A percentile compares a stretch with the other conserved stretches of the same genome.
These are phyloP conservation scores for Coelastrella sp. DNA, from an alignment of 139 green algal species.

Conservation along the genomic window DNA sequence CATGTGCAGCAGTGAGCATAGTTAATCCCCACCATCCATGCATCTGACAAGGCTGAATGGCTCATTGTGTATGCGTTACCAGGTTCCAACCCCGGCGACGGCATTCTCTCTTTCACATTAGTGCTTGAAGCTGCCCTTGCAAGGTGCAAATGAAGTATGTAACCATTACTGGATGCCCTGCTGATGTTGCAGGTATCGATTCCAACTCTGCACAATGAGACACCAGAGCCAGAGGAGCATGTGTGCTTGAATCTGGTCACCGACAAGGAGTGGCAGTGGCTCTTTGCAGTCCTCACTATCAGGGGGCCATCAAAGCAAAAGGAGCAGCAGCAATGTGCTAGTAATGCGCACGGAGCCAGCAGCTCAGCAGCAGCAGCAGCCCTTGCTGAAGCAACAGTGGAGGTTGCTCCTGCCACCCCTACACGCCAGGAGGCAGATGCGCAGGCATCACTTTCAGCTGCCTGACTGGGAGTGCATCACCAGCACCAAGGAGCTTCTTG, in stretches of 20 bases:
- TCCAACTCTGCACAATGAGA: background rate
- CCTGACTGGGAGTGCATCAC: background rate
- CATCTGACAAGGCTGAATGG: no score
- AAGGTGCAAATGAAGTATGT: background rate
- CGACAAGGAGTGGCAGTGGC: slow-evolving; percentile 43
- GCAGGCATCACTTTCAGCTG: background rate
- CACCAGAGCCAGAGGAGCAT: background rate
- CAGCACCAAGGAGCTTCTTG: background rate
- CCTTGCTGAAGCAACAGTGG: background rate
- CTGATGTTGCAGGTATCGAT: background rate
- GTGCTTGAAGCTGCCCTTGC: no score
- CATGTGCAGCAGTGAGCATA: background rate
- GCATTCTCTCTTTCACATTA: no score
- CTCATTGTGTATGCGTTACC: no score
- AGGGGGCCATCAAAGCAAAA: background rate
- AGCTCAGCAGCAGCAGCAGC: background rate
- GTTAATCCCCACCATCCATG: background rate
- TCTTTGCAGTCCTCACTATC: slow-evolving; percentile 38
- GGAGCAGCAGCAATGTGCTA: background rate
- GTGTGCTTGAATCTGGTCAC: background rate
- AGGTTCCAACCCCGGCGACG: no score
- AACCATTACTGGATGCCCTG: background rate
- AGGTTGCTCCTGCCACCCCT: background rate
- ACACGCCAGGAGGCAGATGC: background rate
- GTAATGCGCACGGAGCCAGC: background rate